phyloP scores from a whole-genome alignment of 176 grass and related monocot genomes.

The Echinochloa phyllopogon region DNA sequence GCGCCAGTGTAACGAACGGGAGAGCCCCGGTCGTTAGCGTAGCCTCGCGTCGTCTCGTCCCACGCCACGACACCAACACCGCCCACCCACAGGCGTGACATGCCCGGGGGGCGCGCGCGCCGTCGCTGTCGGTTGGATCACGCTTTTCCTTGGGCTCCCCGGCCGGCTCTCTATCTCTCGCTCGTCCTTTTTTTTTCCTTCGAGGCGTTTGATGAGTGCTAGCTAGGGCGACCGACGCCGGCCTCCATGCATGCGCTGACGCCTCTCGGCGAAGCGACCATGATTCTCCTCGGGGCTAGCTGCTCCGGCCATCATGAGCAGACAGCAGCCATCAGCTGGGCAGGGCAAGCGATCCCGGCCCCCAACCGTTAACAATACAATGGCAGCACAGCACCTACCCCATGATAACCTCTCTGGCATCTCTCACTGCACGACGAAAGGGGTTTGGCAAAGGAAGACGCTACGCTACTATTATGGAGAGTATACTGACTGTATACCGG shows the following conservation, averaged over 20 bases:
- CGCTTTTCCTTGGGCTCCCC: background rate
- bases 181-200: background rate
- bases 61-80: background rate
- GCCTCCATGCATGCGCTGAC: background rate
- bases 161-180: background rate
- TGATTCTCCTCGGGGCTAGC: background rate
- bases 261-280: constrained; percentile 37
- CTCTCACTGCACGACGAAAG: background rate
- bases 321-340: background rate
- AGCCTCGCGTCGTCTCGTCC: background rate
- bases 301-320: constrained; percentile 26
- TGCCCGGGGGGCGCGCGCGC: background rate
- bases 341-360: background rate
- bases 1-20: constrained; percentile 21
- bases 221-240: background rate
- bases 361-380: background rate
- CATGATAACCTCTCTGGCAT: background rate
- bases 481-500: too few relatives aligned
- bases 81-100: background rate
- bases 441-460: background rate
- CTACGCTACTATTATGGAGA: background rate
- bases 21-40: background rate
- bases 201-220: background rate
- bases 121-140: constrained; percentile 15
- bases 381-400: background rate